These are phyloP conservation scores for Phytophthora rubi DNA, from an alignment of 352 stramenopile species.

Conservation along the genomic window DNA sequence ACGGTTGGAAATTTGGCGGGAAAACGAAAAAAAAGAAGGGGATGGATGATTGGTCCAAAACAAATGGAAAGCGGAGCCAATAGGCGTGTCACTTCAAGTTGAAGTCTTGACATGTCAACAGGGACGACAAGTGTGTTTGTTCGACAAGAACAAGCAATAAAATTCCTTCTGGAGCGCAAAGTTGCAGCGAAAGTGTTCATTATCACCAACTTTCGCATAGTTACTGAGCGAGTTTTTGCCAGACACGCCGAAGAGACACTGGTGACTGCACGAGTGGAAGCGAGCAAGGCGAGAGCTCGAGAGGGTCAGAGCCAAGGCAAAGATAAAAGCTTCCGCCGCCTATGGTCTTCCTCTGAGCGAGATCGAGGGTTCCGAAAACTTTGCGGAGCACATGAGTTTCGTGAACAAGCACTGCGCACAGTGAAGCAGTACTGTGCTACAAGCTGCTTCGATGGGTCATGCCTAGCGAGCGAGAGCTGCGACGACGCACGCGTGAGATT, in stretches of 20 bases:
- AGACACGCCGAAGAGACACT: conserved; percentile 46
- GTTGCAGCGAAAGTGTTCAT: conserved; percentile 90
- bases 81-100: not conserved
- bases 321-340: conserved; percentile 25
- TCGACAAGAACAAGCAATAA: no score
- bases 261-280: conserved; percentile 7
- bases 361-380: conserved; percentile 37
- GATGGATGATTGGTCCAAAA: conserved; percentile 23
- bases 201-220: conserved; percentile 55
- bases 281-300: not conserved
- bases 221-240: conserved; percentile 54
- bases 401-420: conserved; percentile 62
- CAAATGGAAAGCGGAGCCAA: not conserved
- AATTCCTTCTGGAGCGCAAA: conserved; percentile 64
- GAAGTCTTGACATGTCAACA: no score
- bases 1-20: conserved; percentile 23
- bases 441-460: conserved; percentile 63
- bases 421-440: conserved; percentile 63
- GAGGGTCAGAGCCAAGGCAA: not conserved
- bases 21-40: conserved; percentile 3
- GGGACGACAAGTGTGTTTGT: no score
- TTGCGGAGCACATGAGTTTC: conserved; percentile 59
- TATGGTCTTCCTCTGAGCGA: conserved; percentile 52
- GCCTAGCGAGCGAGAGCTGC: conserved; percentile 60
- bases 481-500: conserved; percentile 35